Evolutionary conservation across 441 rosid genomes (phyloP).

Genomic region (Syzygium malaccense): DNA sequence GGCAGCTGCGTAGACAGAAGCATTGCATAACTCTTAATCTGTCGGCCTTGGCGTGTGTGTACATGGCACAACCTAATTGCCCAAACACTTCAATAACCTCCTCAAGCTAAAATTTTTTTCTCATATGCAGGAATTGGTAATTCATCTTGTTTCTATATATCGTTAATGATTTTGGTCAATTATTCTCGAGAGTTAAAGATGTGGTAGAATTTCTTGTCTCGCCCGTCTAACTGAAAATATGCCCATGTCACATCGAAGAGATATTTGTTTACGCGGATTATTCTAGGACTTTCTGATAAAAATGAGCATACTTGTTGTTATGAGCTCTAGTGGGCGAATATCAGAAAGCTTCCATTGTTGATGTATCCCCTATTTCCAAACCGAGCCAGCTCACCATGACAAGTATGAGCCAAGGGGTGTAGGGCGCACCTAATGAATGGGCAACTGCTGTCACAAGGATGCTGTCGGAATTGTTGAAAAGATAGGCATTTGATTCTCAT

Average conservation of each 20-base stretch:
- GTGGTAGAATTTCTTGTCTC: neutral
- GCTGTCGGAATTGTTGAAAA: neutral
- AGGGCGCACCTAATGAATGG: neutral
- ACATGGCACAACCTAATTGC: neutral
- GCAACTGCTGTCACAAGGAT: neutral
- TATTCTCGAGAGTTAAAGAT: too few species aligned
- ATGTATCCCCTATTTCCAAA: neutral
- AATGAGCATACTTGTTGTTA: too few species aligned
- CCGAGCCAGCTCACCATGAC: neutral
- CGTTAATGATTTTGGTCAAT: neutral
- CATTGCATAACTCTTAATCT: neutral
- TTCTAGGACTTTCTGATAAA: too few species aligned
- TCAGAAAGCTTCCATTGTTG: neutral
- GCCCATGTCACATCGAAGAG: too few species aligned
- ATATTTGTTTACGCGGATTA: too few species aligned
- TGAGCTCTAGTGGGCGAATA: neutral
- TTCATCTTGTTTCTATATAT: neutral
- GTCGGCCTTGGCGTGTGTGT: neutral
- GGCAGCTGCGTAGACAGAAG: neutral
- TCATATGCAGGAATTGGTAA: too few species aligned
- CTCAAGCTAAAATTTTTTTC: neutral
- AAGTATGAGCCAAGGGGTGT: neutral
- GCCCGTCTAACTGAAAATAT: neutral
- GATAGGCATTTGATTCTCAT: neutral
- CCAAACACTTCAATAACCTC: neutral